Evolutionary conservation across 768 basidiomycete species (phyloP).

Genomic region (Fistulinella prunicolor): DNA sequence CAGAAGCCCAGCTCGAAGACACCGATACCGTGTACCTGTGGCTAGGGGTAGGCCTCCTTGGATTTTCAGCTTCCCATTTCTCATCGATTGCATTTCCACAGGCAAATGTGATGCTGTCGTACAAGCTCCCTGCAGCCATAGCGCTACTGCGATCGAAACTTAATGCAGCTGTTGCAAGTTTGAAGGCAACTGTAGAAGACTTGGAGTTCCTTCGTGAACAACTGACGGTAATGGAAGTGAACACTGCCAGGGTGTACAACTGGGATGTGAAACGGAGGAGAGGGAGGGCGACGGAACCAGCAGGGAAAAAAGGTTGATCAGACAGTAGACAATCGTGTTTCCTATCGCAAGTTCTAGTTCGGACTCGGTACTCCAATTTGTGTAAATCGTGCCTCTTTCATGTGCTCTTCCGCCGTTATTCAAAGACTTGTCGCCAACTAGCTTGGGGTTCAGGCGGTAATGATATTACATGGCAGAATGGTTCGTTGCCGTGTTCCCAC

Average conservation of each 20-base stretch:
- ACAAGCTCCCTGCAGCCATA: constrained; percentile 78
- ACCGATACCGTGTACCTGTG: constrained; percentile 90
- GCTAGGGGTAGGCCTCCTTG: constrained; percentile 74
- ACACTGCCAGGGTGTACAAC: constrained; percentile 94
- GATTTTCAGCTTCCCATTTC: neutral
- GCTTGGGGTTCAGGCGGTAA: too few species aligned
- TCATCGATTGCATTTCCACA: constrained; percentile 29
- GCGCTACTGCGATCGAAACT: constrained; percentile 75
- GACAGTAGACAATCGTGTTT: too few species aligned
- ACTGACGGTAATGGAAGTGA: constrained; percentile 93
- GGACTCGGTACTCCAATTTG: too few species aligned
- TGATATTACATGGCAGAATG: too few species aligned
- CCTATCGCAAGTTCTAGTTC: too few species aligned
- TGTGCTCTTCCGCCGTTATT: too few species aligned
- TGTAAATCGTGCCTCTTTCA: too few species aligned
- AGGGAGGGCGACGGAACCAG: constrained; percentile 46
- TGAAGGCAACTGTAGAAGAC: constrained; percentile 77
- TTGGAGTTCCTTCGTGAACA: constrained; percentile 93
- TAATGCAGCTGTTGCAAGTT: constrained; percentile 57
- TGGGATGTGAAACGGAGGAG: constrained; percentile 88
- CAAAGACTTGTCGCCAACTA: too few species aligned
- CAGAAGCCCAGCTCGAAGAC: constrained; percentile 85
- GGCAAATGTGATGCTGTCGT: constrained; percentile 98
- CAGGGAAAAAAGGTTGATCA: constrained; percentile 13
- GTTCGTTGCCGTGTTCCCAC: too few species aligned